Evolutionary conservation across 2,329 filamentous ascomycete genomes (phyloP), one percentile per base, ranked within the genome.

Genomic region (Chaetomium strumarium): DNA sequence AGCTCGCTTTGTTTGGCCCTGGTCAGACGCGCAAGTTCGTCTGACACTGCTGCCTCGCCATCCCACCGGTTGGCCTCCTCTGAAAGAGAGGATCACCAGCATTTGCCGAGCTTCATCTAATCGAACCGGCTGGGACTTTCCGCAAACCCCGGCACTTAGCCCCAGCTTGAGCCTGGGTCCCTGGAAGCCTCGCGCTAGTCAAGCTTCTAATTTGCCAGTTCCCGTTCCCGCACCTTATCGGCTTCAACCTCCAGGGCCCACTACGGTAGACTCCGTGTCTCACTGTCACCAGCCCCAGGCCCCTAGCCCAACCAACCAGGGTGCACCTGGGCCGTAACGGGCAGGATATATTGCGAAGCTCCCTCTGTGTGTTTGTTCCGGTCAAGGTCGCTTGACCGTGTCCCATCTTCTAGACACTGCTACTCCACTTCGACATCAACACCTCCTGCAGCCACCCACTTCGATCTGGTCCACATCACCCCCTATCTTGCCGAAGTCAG

Each of bases 1-100:
- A 37, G 36, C 53, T 46, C 54, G 46, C 56, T 59, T 59, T 59
- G 56, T 58, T 52, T 31, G n/a, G 38, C 40, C 39, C 30, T 46
- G 13, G 11, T 52, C 24, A 29, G 12, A 29, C 46, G 17, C n/a
- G 17, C 30, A 47, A 24, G 12, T 37, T 43, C 38, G 31, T 31
- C 51, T 43, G 45, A 40, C 45, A 39, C 45, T 45, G 14, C 34
- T n/a, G 14, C 12, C 7, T 51, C 33, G 7, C 12, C 34, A 19
- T 38, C 1, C 41, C 13, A 36, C 39, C n/a, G 33, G 34, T 13
- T 29, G 14, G 12, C 30, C n/a, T 16, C 30, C 13, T 37, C 34
- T 37, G 24, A 24, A 7, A 24, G 7, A 24, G 24, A 7, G 24
- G 24, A 24, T 24, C 24, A 4, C 24, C 24, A 24, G 24, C 24